Evolutionary conservation across 2,329 filamentous ascomycete species (phyloP).

Genomic region (Ascochyta koolunga): DNA sequence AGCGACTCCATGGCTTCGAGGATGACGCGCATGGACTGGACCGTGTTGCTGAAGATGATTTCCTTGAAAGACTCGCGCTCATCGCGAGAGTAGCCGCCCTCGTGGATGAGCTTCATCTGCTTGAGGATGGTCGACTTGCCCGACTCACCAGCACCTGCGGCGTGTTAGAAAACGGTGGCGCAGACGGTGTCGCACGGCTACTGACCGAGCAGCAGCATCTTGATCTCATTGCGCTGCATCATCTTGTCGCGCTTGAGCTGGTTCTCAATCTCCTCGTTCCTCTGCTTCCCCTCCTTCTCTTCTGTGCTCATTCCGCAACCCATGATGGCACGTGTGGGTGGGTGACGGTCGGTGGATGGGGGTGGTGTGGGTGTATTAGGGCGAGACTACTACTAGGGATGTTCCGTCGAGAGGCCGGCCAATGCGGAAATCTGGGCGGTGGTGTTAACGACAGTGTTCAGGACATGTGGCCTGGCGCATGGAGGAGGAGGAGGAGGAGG

Average conservation of each 20-base stretch:
- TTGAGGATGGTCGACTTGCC: constrained; percentile 94
- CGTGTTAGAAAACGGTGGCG: constrained; percentile 32
- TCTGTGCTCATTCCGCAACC: constrained; percentile 99
- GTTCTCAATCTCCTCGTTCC: constrained; percentile 99
- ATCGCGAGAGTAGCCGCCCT: constrained; percentile 97
- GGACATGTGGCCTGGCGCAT: not conserved
- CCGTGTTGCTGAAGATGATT: constrained; percentile 75
- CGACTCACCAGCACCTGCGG: constrained; percentile 91
- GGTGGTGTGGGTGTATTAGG: constrained; percentile 34
- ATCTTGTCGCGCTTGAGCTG: constrained; percentile 98
- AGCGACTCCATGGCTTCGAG: constrained; percentile 72
- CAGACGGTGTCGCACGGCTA: constrained; percentile 32
- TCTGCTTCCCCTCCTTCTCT: constrained; percentile 99
- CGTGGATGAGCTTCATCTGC: constrained; percentile 99
- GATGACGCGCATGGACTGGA: constrained; percentile 73
- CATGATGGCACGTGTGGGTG: constrained; percentile 68
- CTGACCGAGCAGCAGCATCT: constrained; percentile 98
- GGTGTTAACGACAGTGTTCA: constrained; percentile 9
- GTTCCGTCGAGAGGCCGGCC: constrained; percentile 43
- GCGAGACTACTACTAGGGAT: constrained; percentile 29
- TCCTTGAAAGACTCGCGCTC: constrained; percentile 74
- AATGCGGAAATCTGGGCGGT: constrained; percentile 38
- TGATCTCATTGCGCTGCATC: constrained; percentile 99
- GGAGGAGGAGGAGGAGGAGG: constrained; percentile 1
- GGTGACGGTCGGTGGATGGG: not conserved